A percentile compares a stretch with the other conserved stretches of the same genome.
phyloP scores from a whole-genome alignment of 1,284 basidiomycete genomes.

The Phellopilus nigrolimitatus region DNA sequence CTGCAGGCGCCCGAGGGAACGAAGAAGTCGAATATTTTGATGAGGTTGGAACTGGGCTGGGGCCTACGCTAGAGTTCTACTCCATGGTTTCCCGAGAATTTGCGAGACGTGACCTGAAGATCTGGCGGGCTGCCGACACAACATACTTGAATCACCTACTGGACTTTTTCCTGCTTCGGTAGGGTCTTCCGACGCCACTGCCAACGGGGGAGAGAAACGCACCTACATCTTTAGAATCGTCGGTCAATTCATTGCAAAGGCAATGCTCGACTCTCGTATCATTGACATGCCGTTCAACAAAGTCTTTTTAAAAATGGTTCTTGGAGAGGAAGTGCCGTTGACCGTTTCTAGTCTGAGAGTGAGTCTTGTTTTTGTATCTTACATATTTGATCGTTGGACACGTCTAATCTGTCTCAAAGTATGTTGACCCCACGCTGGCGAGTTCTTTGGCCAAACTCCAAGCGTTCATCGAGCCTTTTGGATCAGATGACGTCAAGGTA shows the following conservation, averaged over 20 bases:
- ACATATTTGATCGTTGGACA: no score
- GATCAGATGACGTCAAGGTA: conserved; percentile 50
- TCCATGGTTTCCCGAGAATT: conserved; percentile 92
- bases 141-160: conserved; percentile 75
- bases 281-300: conserved; percentile 95
- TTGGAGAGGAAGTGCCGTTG: conserved; percentile 81
- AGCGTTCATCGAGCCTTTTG: conserved; percentile 41
- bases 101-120: conserved; percentile 78
- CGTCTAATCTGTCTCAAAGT: conserved; percentile 42
- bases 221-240: conserved; percentile 85
- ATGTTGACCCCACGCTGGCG: conserved; percentile 82
- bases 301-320: conserved; percentile 83
- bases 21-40: conserved; percentile 99
- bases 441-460: conserved; percentile 82
- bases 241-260: conserved; percentile 97
- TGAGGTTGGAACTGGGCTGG: conserved; percentile 96
- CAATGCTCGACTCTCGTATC: conserved; percentile 94
- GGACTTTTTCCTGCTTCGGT: conserved; percentile 91
- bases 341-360: conserved; percentile 81
- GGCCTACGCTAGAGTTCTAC: conserved; percentile 98
- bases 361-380: no score
- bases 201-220: conserved; percentile 69
- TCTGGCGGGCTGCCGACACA: conserved; percentile 87
- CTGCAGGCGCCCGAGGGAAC: conserved; percentile 84
- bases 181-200: conserved; percentile 55